Conservation (phyloP, 495 filamentous ascomycete genomes). For the Aspergillus haitiensis region DNA sequence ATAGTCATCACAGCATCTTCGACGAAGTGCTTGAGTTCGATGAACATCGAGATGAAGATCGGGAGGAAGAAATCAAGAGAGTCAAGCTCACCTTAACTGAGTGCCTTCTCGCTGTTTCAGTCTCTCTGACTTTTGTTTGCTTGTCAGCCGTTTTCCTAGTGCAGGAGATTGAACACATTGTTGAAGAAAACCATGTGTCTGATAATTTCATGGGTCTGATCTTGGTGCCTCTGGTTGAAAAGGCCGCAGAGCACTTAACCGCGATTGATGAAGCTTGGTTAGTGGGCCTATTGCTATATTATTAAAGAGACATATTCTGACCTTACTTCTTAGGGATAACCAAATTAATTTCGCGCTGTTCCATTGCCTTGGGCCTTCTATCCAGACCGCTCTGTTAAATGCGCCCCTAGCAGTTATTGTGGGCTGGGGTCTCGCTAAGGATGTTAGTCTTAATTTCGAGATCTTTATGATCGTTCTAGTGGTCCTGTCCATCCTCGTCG, state of each 20-base stretch:
- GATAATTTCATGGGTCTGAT: conserved; percentile 83
- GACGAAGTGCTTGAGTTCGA: conserved; percentile 68
- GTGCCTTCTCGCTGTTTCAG: conserved; percentile 62
- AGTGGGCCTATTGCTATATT: conserved; percentile 8
- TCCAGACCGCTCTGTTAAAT: conserved; percentile 90
- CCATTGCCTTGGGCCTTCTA: conserved; percentile 82
- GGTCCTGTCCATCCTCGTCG: conserved; percentile 83
- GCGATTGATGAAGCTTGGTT: conserved; percentile 91
- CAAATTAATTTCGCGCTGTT: conserved; percentile 82
- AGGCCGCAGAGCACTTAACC: conserved; percentile 86
- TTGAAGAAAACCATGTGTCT: conserved; percentile 59
- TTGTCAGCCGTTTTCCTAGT: conserved; percentile 83
- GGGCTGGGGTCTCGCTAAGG: conserved; percentile 72
- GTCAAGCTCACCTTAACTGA: conserved; percentile 79
- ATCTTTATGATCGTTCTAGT: conserved; percentile 85
- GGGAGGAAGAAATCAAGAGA: conserved; percentile 60
- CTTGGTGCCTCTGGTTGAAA: conserved; percentile 77
- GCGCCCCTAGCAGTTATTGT: conserved; percentile 80
- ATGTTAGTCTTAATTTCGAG: conserved; percentile 83
- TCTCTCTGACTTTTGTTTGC: conserved; percentile 72
- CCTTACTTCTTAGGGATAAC: conserved; percentile 36
- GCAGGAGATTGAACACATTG: conserved; percentile 73
- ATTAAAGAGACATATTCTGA: not conserved
- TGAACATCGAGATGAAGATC: conserved; percentile 69
- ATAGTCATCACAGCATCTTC: conserved; percentile 80